Evolutionary conservation across 495 filamentous ascomycete species (phyloP).

Genomic region (Aspergillus hancockii): DNA sequence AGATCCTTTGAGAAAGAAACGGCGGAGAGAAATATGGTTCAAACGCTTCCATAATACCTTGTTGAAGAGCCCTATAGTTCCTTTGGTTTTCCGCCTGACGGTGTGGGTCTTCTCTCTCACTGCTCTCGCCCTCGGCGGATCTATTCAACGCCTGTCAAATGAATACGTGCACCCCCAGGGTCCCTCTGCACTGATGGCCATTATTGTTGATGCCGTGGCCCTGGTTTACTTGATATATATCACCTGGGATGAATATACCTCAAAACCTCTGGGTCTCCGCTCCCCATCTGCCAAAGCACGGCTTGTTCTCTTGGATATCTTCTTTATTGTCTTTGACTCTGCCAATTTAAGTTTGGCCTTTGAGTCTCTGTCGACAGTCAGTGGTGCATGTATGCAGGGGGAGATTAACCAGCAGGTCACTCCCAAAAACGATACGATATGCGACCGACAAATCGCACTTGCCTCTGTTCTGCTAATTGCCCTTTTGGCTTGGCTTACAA

Average conservation of each 20-base stretch:
- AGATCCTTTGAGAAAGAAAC: constrained; percentile 42
- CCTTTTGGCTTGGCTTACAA: constrained; percentile 84
- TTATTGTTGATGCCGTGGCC: constrained; percentile 86
- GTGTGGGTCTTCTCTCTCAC: constrained; percentile 80
- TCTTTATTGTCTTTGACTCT: constrained; percentile 96
- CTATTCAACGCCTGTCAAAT: constrained; percentile 65
- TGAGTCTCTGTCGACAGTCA: constrained; percentile 72
- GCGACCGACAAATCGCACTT: constrained; percentile 72
- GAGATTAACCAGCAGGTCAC: constrained; percentile 40
- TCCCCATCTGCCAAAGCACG: constrained; percentile 80
- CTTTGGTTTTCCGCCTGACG: constrained; percentile 76
- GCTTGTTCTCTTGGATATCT: constrained; percentile 83
- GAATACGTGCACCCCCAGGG: constrained; percentile 51
- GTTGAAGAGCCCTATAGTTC: constrained; percentile 80
- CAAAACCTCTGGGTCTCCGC: constrained; percentile 87
- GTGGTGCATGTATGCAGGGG: constrained; percentile 56
- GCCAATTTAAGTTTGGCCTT: constrained; percentile 90
- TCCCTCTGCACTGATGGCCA: constrained; percentile 83
- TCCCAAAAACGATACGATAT: constrained; percentile 54
- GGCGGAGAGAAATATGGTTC: constrained; percentile 54
- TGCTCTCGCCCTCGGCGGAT: constrained; percentile 76
- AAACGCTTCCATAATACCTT: constrained; percentile 58
- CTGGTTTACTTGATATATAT: constrained; percentile 90
- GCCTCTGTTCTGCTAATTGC: constrained; percentile 80
- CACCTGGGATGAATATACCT: constrained; percentile 93